These are phyloP conservation scores for Ascochyta clinopodiicola DNA, from an alignment of 2,329 filamentous ascomycete genomes.

Conservation along the genomic window DNA sequence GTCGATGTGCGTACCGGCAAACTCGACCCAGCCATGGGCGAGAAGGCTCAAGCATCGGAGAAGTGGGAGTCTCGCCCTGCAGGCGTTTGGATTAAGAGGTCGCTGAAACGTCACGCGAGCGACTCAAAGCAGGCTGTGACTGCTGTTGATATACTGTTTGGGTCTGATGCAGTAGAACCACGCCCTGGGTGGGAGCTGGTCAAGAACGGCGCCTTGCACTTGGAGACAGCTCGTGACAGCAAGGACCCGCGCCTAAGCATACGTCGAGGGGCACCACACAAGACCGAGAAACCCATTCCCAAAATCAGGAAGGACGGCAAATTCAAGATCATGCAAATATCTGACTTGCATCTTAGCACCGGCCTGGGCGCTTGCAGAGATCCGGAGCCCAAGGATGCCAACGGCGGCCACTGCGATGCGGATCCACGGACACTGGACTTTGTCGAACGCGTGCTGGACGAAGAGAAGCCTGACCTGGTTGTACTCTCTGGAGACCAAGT, in stretches of 20 bases:
- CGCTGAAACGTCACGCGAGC: conserved; percentile 72
- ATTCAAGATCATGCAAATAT: conserved; percentile 96
- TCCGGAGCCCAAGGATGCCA: conserved; percentile 74
- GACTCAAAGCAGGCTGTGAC: conserved; percentile 79
- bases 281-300: conserved; percentile 72
- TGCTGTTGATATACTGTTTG: conserved; percentile 84
- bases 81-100: conserved; percentile 83
- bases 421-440: conserved; percentile 93
- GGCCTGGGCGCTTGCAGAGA: conserved; percentile 86
- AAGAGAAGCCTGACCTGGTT: conserved; percentile 92
- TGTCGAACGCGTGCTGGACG: conserved; percentile 79
- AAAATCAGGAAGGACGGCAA: conserved; percentile 86
- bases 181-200: conserved; percentile 83
- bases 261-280: conserved; percentile 71
- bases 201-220: conserved; percentile 67
- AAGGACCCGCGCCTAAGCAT: conserved; percentile 79
- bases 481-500: conserved; percentile 93
- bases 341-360: conserved; percentile 93
- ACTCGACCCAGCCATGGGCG: conserved; percentile 68
- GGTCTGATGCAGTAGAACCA: conserved; percentile 89
- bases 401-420: conserved; percentile 83
- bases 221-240: conserved; percentile 67
- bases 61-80: conserved; percentile 79
- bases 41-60: conserved; percentile 63
- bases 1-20: conserved; percentile 78